A percentile compares a stretch with the other conserved stretches of the same genome.
Conservation (phyloP, 139 green algal genomes). For the Tetradesmus obliquus region DNA sequence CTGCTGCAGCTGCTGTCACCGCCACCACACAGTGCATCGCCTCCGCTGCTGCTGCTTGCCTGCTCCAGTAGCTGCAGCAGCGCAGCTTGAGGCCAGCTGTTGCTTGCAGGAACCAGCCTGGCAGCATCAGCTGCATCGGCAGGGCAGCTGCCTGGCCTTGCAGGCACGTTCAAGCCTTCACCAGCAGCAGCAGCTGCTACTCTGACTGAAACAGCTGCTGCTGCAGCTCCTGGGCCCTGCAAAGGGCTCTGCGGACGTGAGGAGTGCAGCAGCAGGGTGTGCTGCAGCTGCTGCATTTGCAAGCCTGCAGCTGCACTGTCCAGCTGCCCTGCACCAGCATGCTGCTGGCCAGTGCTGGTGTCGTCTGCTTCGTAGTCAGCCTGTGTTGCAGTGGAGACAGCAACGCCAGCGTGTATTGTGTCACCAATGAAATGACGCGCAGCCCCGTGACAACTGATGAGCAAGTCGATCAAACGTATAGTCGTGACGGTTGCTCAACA, state of each 20-base stretch:
- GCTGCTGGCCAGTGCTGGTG: not conserved
- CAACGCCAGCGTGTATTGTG: not conserved
- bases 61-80: slow-evolving; percentile 9
- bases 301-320: not conserved
- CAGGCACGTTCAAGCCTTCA: not conserved
- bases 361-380: not conserved
- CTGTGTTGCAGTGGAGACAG: not conserved
- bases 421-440: too few relatives aligned
- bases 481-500: too few relatives aligned
- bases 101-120: not conserved
- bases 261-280: not conserved
- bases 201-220: not conserved
- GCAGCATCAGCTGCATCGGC: not conserved
- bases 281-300: slow-evolving; percentile 11
- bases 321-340: not conserved
- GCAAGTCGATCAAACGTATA: too few relatives aligned
- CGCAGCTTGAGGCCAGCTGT: slow-evolving; percentile 2
- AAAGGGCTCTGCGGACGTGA: not conserved
- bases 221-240: not conserved
- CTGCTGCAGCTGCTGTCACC: slow-evolving; percentile 23
- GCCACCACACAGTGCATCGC: not conserved
- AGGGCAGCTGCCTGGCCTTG: not conserved
- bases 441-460: too few relatives aligned
- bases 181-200: not conserved
- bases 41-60: slow-evolving; percentile 13